Percentiles rank a stretch among this genome's conserved stretches.
Conservation (phyloP, 116 monocot species). For the Iris pallida region DNA sequence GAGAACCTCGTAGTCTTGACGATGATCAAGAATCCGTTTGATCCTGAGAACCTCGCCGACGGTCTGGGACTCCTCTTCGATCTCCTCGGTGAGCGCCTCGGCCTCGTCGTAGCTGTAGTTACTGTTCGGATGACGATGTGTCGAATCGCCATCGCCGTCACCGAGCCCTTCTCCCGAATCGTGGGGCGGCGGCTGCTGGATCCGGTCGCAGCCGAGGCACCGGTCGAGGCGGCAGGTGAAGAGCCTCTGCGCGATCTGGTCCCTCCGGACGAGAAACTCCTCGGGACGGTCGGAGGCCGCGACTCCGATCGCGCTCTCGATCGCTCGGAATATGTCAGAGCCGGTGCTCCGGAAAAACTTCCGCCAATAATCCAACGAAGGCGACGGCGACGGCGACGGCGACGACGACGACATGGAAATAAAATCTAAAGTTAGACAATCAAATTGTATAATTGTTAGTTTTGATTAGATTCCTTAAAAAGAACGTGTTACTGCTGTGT, state of each 20-base stretch:
- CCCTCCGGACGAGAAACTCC: conserved; percentile 49
- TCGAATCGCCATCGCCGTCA: neutral
- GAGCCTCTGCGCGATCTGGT: conserved; percentile 51
- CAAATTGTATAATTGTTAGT: no score
- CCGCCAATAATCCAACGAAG: conserved; percentile 66
- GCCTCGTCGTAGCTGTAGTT: conserved; percentile 36
- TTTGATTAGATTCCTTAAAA: no score
- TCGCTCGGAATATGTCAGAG: conserved; percentile 59
- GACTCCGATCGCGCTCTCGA: conserved; percentile 68
- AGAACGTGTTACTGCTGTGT: no score
- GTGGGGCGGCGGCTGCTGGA: neutral
- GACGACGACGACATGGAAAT: no score
- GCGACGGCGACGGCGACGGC: conserved; percentile 2
- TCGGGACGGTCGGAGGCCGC: conserved; percentile 19
- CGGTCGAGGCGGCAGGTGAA: conserved; percentile 15
- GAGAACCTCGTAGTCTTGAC: no score
- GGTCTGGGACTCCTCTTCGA: conserved; percentile 47
- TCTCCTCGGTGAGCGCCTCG: conserved; percentile 63
- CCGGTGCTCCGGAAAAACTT: conserved; percentile 45
- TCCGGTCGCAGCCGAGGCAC: conserved; percentile 13
- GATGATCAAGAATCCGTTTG: conserved; percentile 38
- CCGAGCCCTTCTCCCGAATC: conserved; percentile 13
- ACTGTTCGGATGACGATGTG: neutral
- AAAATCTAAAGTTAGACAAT: no score
- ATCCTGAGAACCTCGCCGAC: conserved; percentile 66